Evolutionary conservation across 352 stramenopile genomes (phyloP).

Genomic region (Globisporangium camurandrum): DNA sequence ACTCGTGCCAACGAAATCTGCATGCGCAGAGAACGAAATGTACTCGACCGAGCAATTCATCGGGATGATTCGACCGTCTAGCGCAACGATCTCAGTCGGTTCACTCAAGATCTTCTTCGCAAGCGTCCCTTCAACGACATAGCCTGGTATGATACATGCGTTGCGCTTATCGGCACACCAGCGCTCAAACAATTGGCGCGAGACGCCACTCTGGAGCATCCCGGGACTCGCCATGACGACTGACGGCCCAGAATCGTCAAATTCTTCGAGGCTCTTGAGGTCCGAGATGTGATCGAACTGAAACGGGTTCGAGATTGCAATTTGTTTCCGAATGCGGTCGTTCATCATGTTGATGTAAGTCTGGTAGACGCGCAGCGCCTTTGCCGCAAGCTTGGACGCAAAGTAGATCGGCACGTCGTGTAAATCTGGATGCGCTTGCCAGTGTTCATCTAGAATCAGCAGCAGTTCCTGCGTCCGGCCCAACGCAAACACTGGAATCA

Average conservation of each 20-base stretch:
- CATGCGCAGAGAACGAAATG: slow-evolving; percentile 97
- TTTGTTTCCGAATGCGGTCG: slow-evolving; percentile 93
- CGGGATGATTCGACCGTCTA: slow-evolving; percentile 91
- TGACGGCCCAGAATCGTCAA: slow-evolving; percentile 95
- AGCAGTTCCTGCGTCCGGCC: slow-evolving; percentile 98
- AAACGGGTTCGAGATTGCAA: slow-evolving; percentile 98
- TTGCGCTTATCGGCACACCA: slow-evolving; percentile 98
- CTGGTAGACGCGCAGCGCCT: slow-evolving; percentile 97
- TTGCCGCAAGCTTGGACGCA: slow-evolving; percentile 94
- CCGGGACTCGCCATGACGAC: slow-evolving; percentile 98
- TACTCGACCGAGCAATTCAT: slow-evolving; percentile 96
- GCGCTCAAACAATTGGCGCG: slow-evolving; percentile 95
- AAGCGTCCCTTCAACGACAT: slow-evolving; percentile 97
- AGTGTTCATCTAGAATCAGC: slow-evolving; percentile 99
- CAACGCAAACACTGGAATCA: slow-evolving; percentile 98
- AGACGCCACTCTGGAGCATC: slow-evolving; percentile 98
- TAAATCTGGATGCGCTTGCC: slow-evolving; percentile 90
- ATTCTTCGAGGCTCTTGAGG: slow-evolving; percentile 94
- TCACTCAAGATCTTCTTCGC: slow-evolving; percentile 96
- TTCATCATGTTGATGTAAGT: slow-evolving; percentile 99
- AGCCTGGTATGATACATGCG: slow-evolving; percentile 98
- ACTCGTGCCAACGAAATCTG: slow-evolving; percentile 95
- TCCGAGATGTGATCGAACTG: slow-evolving; percentile 96
- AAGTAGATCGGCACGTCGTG: slow-evolving; percentile 99
- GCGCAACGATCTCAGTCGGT: slow-evolving; percentile 92